Evolutionary conservation across 805 yeast species (phyloP).

Genomic region (Lachancea thermotolerans): DNA sequence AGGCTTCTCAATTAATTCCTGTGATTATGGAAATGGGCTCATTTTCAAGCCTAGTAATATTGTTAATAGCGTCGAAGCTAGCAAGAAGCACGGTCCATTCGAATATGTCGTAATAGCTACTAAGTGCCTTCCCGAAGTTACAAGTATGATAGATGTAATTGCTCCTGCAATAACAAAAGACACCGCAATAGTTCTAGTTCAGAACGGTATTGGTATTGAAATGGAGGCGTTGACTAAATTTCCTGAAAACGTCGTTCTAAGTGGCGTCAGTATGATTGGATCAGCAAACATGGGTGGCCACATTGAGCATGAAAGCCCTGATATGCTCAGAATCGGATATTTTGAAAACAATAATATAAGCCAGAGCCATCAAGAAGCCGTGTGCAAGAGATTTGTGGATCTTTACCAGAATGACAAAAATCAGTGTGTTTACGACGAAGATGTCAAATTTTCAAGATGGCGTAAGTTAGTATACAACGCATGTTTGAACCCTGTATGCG

Average conservation of each 20-base stretch:
- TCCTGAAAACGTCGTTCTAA: slow-evolving; percentile 46
- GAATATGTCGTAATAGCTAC: slow-evolving; percentile 58
- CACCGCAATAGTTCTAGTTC: slow-evolving; percentile 48
- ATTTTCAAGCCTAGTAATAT: slow-evolving; percentile 44
- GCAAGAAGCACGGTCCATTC: slow-evolving; percentile 25
- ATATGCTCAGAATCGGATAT: slow-evolving; percentile 36
- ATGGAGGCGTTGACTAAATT: slow-evolving; percentile 42
- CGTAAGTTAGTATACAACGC: slow-evolving; percentile 65
- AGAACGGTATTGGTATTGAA: slow-evolving; percentile 60
- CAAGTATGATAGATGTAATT: slow-evolving; percentile 43
- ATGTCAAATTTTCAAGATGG: slow-evolving; percentile 52
- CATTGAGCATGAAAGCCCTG: slow-evolving; percentile 42
- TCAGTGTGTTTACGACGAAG: slow-evolving; percentile 34
- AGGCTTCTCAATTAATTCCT: slow-evolving; percentile 53
- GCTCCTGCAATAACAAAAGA: slow-evolving; percentile 42
- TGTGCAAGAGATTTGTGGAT: slow-evolving; percentile 39
- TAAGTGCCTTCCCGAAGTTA: slow-evolving; percentile 62
- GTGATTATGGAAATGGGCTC: slow-evolving; percentile 48
- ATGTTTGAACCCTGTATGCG: slow-evolving; percentile 54
- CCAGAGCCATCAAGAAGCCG: slow-evolving; percentile 19
- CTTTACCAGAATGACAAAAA: slow-evolving; percentile 42
- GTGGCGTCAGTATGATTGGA: slow-evolving; percentile 58
- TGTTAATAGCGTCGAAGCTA: slow-evolving; percentile 35
- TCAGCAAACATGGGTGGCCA: slow-evolving; percentile 42
- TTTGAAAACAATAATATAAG: slow-evolving; percentile 36